Evolutionary conservation across 192 early-diverging fungal genomes (phyloP), one percentile per base, ranked within the genome.

Genomic region (Umbelopsis vinacea): DNA sequence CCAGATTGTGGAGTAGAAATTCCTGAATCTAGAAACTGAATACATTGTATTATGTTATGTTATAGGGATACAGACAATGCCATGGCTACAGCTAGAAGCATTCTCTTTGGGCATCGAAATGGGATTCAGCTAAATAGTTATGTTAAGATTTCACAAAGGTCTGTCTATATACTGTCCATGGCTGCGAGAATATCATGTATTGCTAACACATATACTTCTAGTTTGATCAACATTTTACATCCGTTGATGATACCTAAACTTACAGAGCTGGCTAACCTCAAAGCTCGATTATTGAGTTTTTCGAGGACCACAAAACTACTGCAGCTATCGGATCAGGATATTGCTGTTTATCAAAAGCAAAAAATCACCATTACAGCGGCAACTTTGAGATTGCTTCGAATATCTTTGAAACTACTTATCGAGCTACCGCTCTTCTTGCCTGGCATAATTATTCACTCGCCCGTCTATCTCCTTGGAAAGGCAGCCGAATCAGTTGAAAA

Each of bases 141-240:
- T 73, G 82, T 83, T 2, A 71, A 71, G 45, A 72, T 82, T 26
- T 78, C 77, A n/a, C 84, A 86, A 67, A 81, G 82, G 77, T 83
- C 3, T 35, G 14, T 24, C 35, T 66, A 23, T 46, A 21, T 19
- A 33, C 2, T 21, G 29, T 17, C 6, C 17, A n/a, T 35, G 9
- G 66, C 40, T 57, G 33, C 7, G 17, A 67, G 12, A 23, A 23
- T 26, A 60, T 15, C 0, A 24, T 45, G 17, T 26, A 29, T 19
- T 33, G 23, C 33, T 24, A 26, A 22, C 33, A 26, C n/a, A 12
- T 68, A 19, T 0, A 35, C 19, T 46, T 46, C 2, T 23, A 79
- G 78, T 35, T 79, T 79, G 21, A 63, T 72, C 6, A 45, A 69
- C 1, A 29, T 79, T n/a, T 68, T 79, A 29, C 69, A 73, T 22